Evolutionary conservation across 768 basidiomycete genomes (phyloP), one percentile per base, ranked within the genome.

Genomic region (Tulasnella calospora): DNA sequence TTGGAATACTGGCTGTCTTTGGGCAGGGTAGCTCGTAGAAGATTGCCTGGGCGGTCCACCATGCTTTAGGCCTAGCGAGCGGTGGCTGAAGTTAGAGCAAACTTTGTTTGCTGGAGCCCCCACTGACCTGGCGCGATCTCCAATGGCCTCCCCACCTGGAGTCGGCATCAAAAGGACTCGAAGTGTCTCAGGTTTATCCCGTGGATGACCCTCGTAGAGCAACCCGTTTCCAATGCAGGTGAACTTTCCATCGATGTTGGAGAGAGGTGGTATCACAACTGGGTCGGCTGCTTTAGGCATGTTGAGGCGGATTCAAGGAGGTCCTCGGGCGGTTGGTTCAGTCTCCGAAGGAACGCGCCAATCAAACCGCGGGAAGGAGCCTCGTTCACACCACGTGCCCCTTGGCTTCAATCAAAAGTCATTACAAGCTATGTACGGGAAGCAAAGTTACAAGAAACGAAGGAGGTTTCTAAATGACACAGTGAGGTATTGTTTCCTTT

Each of bases 231-330:
- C 75, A 41, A 76, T 76, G 75, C 75, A 76, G n/a, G 57, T 76
- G 57, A 76, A 76, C 36, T 61, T 67, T 38, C 71, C 71, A 40
- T 57, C 75, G 12, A 46, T 44, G 19, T 46, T 51, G 30, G 71
- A 27, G 71, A 76, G 75, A 36, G 75, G 75, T 17, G 75, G 75
- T 57, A 76, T 76, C 23, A 76, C 75, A 15, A 76, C 40, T n/a
- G 75, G 51, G 21, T 76, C 75, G 33, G 57, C 75, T 61, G 47
- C 75, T 61, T 76, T 76, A 12, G 75, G 75, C 75, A 76, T 76
- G 15, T n/a, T 57, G 33, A 23, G 3, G 27, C n/a, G 57, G 57
- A n/a, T 13, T 7, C 12, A 67, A 8, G 10, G 12, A 0, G 33
- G 61, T 27, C 7, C 13, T 2, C 15, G 1, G 61, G 8, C 0